Evolutionary conservation across 495 filamentous ascomycete species (phyloP), one percentile per base, ranked within the genome.

Genomic region (Neurospora sp.): DNA sequence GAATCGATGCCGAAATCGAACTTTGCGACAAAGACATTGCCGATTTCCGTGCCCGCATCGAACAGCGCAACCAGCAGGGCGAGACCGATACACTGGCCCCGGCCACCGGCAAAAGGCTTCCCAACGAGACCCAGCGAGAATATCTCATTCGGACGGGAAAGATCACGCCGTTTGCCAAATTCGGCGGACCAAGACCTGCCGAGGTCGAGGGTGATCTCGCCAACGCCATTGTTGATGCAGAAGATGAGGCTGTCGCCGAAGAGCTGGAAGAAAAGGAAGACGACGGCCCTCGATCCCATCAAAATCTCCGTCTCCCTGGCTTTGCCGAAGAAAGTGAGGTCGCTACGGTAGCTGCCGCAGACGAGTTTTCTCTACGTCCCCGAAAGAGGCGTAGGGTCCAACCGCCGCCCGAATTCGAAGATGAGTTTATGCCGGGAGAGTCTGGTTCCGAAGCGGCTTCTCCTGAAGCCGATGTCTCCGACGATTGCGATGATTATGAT

Each of bases 71-170:
- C 70, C 81, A 85, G 70, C 82, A 84, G 41, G 84, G 79, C 39
- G 80, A 77, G n/a, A 75, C 70, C 3, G 81, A 88, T 65, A 84
- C 84, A 12, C 79, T 82, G 20, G 76, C 76, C 1, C 76, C 78
- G 8, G 81, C 84, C 31, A 73, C 78, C 20, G 80, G 78, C 22
- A 76, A 80, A 14, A 88, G 87, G 70, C 79, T 94, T 73, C 89
- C 92, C 17, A 90, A 91, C 75, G 96, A 98, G 82, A 93, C 87
- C 16, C 89, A 92, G 70, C 88, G 94, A 68, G 94, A 96, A 39
- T 98, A 93, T 79, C 87, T 99, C 69, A 94, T 99, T 41, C 88
- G 96, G 7, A 99, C 95, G 0, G 96, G 96, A 70, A 97, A 98
- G 81, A 99, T 99, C 75, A 99, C 96, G 0, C 96, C 96, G 0